phyloP scores from a whole-genome alignment of 441 rosid species.

The Gossypium gossypioides region DNA sequence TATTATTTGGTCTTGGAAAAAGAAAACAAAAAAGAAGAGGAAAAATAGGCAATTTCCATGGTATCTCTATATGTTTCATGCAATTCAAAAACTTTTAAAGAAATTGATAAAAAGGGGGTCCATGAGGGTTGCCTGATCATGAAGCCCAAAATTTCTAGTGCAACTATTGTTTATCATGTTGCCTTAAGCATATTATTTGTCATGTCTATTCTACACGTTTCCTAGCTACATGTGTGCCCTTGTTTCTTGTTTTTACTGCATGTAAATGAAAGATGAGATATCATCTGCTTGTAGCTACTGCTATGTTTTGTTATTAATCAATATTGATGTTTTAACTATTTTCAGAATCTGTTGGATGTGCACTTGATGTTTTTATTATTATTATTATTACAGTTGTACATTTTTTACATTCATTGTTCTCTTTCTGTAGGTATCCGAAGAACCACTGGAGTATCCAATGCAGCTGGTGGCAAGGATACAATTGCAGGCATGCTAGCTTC shows the following conservation, averaged over 20 bases:
- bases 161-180: no score
- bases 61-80: neutral
- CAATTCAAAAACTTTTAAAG: neutral
- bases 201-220: neutral
- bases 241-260: neutral
- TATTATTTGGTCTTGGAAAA: neutral
- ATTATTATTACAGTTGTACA: neutral
- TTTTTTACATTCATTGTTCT: neutral
- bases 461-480: slow-evolving; percentile 75
- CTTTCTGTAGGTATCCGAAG: slow-evolving; percentile 47
- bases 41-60: neutral
- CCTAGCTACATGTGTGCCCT: neutral
- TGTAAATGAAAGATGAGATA: neutral
- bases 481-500: slow-evolving; percentile 87
- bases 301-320: neutral
- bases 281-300: neutral
- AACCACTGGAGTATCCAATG: slow-evolving; percentile 56
- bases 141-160: neutral
- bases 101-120: neutral
- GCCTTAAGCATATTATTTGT: neutral
- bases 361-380: neutral
- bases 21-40: neutral
- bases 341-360: neutral
- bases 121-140: neutral
- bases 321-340: neutral